Base-by-base conservation (phyloP, 2,329 filamentous ascomycete genomes). In the Sclerotinia borealis region DNA sequence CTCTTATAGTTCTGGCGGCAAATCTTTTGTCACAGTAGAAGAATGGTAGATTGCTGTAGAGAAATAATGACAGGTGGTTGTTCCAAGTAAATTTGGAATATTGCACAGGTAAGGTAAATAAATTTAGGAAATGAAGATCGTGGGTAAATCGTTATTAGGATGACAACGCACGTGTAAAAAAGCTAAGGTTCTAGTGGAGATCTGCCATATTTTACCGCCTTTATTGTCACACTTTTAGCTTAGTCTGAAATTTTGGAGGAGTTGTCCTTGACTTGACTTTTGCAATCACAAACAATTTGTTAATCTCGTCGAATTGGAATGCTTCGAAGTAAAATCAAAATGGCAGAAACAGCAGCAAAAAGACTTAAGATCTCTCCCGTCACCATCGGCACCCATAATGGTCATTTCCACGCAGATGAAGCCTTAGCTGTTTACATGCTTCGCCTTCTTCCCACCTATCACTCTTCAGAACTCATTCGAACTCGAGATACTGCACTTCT, bases 361-460 rank as follows among this genome's bases (percentile, higher is more conserved):
- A 89, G 91, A 77, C 79, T 96, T 76, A 96, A 96, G 83, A 91
- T 88, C 71, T 81, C 85, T 67, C 78, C 79, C 67, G 76, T 77
- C 65, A 71, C 73, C 62, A 79, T 89, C 68, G 95, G 93, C 74
- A 99, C 95, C 36, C 95, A 99, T 84, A 97, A 89, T 79, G 95
- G 95, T 70, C 92, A 97, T 81, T 99, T 99, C 84, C 95, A 99
- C 80, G 95, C 95, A 76, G 95, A 99, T 77, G 95, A 99, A 80
- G 93, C 95, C 66, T 86, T 99, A 49, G 95, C 95, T 64, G 93
- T 99, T 68, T 92, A 96, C 81, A 92, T 99, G 82, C 90, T 99
- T 70, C 92, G 92, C 68, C 85, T 90, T 63, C 89, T 98, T 22
- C 93, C 95, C 27, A 79, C 87, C 64, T 99, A 98, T 81, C 76